phyloP scores from a whole-genome alignment of 257 asterid species.

The Ophiorrhiza pumila region DNA sequence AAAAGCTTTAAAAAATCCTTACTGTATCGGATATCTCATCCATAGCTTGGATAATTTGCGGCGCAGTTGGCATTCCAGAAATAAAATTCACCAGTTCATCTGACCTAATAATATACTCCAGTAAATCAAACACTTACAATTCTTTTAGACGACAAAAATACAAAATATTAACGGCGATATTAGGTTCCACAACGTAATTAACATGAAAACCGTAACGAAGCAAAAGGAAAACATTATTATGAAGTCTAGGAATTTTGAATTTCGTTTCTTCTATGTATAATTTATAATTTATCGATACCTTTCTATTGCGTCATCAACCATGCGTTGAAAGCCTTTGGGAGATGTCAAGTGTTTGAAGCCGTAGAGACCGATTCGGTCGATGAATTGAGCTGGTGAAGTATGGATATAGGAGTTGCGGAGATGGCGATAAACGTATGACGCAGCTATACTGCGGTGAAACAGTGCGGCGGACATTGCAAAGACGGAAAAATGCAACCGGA shows the following conservation, averaged over 20 bases:
- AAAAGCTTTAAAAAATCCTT: slow-evolving; percentile 9
- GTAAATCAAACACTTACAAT: not conserved
- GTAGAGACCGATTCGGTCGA: slow-evolving; percentile 67
- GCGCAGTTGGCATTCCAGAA: slow-evolving; percentile 78
- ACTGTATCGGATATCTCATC: slow-evolving; percentile 93
- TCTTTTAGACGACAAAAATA: slow-evolving; percentile 2
- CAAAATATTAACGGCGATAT: not conserved
- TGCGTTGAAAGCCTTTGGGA: slow-evolving; percentile 84
- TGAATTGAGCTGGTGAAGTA: slow-evolving; percentile 43
- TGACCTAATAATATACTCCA: slow-evolving; percentile 48
- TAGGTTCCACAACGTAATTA: not conserved
- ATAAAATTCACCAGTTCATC: slow-evolving; percentile 67
- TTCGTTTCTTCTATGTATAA: not conserved
- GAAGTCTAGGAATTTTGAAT: not conserved
- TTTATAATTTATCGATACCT: slow-evolving; percentile 32
- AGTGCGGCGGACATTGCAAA: slow-evolving; percentile 43
- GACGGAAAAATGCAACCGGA: not conserved
- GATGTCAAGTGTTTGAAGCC: slow-evolving; percentile 77
- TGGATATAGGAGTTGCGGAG: slow-evolving; percentile 25
- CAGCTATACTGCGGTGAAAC: slow-evolving; percentile 28
- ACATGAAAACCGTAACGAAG: not conserved
- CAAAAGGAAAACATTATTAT: not conserved
- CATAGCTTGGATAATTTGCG: slow-evolving; percentile 71
- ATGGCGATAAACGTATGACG: slow-evolving; percentile 22
- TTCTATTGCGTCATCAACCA: slow-evolving; percentile 90